Evolutionary conservation across 78 protist genomes (phyloP).

Genomic region (Speleostelium caveatum): DNA sequence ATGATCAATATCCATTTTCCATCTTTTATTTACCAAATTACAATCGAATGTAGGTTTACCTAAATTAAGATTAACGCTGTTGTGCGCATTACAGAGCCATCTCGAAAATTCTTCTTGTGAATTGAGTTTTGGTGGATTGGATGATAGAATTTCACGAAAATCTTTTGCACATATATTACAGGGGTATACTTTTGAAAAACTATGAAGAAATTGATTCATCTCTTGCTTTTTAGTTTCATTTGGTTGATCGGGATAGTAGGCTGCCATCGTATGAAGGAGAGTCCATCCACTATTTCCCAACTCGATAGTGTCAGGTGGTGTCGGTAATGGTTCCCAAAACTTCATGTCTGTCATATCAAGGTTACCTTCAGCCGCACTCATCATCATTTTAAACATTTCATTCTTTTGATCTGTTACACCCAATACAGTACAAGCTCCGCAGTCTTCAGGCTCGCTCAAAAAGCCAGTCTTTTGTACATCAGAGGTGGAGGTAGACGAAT

Average conservation of each 20-base stretch:
- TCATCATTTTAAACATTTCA: conserved; percentile 58
- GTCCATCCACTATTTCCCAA: conserved; percentile 82
- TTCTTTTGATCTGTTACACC: conserved; percentile 59
- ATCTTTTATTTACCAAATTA: conserved; percentile 43
- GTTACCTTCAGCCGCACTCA: neutral
- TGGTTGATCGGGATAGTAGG: conserved; percentile 73
- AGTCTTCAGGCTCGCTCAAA: conserved; percentile 50
- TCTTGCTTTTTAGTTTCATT: conserved; percentile 35
- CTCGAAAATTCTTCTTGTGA: conserved; percentile 36
- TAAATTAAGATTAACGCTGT: conserved; percentile 42
- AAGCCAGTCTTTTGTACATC: too few relatives aligned
- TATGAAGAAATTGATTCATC: conserved; percentile 17
- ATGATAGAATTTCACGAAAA: conserved; percentile 41
- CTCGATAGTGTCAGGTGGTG: conserved; percentile 56
- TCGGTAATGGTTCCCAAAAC: conserved; percentile 66
- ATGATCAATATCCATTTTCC: conserved; percentile 36
- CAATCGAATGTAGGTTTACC: conserved; percentile 80
- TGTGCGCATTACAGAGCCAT: conserved; percentile 81
- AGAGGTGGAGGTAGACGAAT: too few relatives aligned
- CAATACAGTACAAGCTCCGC: conserved; percentile 36
- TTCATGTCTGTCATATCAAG: neutral
- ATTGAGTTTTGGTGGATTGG: conserved; percentile 46
- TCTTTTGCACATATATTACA: conserved; percentile 81
- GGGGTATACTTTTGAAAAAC: conserved; percentile 81
- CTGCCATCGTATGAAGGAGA: conserved; percentile 73